These are phyloP conservation scores for Umbellularia californica DNA, from an alignment of 164 flowering plant genomes.

Conservation along the genomic window DNA sequence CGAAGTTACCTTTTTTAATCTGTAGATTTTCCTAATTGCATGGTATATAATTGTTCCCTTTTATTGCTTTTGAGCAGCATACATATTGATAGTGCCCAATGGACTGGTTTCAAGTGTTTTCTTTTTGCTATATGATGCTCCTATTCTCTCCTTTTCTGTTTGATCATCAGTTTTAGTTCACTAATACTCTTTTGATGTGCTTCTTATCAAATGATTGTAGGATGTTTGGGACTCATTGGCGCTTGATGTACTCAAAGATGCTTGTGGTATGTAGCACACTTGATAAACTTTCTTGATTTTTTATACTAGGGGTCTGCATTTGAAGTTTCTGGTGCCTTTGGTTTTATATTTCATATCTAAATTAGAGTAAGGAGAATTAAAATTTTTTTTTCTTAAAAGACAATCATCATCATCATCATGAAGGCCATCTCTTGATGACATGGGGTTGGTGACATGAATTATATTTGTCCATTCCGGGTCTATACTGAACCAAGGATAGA, in stretches of 20 bases:
- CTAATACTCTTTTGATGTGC: not conserved
- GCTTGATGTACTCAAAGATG: slow-evolving; percentile 62
- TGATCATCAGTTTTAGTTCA: not conserved
- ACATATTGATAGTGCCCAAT: not conserved
- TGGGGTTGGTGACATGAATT: too few species aligned
- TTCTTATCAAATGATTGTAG: slow-evolving; percentile 25
- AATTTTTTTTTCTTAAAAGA: too few species aligned
- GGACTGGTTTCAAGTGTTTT: not conserved
- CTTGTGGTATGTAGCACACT: slow-evolving; percentile 53
- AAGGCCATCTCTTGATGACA: too few species aligned
- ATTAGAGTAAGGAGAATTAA: too few species aligned
- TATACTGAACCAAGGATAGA: too few species aligned
- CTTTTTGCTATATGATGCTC: not conserved
- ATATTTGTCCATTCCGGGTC: too few species aligned
- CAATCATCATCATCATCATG: too few species aligned
- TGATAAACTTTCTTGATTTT: not conserved
- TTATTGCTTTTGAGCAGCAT: not conserved
- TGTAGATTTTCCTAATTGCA: too few species aligned
- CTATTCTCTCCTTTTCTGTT: not conserved
- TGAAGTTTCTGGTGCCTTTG: not conserved
- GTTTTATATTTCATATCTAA: slow-evolving; percentile 43
- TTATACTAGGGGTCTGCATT: not conserved
- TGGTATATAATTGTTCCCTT: too few species aligned
- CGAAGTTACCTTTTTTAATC: too few species aligned
- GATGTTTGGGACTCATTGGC: slow-evolving; percentile 81